Base-by-base conservation (phyloP, 163 green algal species). In the Dunaliella salina region DNA sequence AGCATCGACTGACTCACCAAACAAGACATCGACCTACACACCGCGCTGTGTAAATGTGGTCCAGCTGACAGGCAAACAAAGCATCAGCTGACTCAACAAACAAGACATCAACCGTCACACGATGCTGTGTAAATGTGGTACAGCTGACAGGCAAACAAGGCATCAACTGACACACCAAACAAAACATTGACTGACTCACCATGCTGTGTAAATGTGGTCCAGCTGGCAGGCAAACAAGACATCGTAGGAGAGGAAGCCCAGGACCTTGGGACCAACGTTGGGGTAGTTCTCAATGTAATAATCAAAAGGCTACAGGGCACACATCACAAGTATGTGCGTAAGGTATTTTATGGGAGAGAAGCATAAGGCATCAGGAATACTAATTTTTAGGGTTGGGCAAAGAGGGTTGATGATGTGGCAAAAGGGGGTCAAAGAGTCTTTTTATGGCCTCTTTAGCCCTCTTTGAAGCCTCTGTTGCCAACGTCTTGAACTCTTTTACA, bases 31-130 rank as follows among this genome's bases (percentile, higher is more conserved):
- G n/a, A n/a, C n/a, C n/a, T n/a, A n/a, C n/a, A n/a, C n/a, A n/a
- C n/a, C n/a, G n/a, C n/a, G 93, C 90, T 0, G 90, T 95, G 93
- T 99, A 99, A 71, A 99, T 96, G 91, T 99, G 97, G 92, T 99
- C 96, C 83, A 96, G 91, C 89, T 96, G 90, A 32, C 98, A 90
- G 0, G 84, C 81, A 40, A 95, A 84, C 71, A 99, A 94, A 33
- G 96, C 63, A 8, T 93, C 80, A 63, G 93, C 95, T 30, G 92
- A 93, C 24, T n/a, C n/a, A n/a, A n/a, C n/a, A n/a, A n/a, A n/a
- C n/a, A n/a, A n/a, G n/a, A n/a, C n/a, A n/a, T n/a, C n/a, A n/a
- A n/a, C n/a, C n/a, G n/a, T n/a, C n/a, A n/a, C n/a, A n/a, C n/a
- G n/a, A n/a, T n/a, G 93, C 90, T 0, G 90, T 95, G 93, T 99